Conservation (phyloP, 1,284 basidiomycete genomes). For the Tylopilus sp. region DNA sequence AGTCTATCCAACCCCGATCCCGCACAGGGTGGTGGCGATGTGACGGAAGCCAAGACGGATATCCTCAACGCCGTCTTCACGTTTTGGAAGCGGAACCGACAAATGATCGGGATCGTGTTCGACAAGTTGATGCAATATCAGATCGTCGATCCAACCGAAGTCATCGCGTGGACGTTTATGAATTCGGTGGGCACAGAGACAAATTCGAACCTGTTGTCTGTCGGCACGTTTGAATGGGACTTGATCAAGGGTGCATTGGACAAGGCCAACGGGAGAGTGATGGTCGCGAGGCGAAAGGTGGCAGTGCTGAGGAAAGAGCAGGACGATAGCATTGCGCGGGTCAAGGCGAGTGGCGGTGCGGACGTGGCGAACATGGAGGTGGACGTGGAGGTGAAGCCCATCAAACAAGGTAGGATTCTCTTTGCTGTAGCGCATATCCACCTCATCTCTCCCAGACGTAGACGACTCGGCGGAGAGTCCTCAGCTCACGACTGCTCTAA, state of each 20-base stretch:
- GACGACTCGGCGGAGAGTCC: conserved; percentile 63
- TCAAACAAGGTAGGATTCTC: conserved; percentile 25
- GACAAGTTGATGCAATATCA: conserved; percentile 99
- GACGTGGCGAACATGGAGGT: conserved; percentile 60
- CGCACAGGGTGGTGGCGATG: conserved; percentile 30
- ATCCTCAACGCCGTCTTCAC: conserved; percentile 68
- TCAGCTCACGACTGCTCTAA: conserved; percentile 64
- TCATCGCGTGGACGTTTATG: conserved; percentile 83
- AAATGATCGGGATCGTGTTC: conserved; percentile 88
- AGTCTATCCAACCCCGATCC: conserved; percentile 49
- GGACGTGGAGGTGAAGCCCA: conserved; percentile 60
- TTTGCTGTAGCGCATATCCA: not conserved
- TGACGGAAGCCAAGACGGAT: conserved; percentile 62
- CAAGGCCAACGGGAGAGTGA: conserved; percentile 85
- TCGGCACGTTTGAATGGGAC: conserved; percentile 77
- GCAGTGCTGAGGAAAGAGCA: conserved; percentile 79
- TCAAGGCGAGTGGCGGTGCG: conserved; percentile 57
- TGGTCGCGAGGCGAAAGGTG: conserved; percentile 72
- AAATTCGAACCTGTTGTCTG: conserved; percentile 40
- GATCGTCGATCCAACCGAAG: conserved; percentile 91
- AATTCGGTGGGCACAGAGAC: conserved; percentile 38
- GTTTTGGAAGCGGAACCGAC: conserved; percentile 81
- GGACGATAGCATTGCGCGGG: conserved; percentile 76
- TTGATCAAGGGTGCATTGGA: conserved; percentile 77
- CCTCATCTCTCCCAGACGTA: conserved; percentile 8